Evolutionary conservation across 192 early-diverging fungal species (phyloP), one percentile per base, ranked within the genome.

Genomic region (Rhizoclosmatium sp.): DNA sequence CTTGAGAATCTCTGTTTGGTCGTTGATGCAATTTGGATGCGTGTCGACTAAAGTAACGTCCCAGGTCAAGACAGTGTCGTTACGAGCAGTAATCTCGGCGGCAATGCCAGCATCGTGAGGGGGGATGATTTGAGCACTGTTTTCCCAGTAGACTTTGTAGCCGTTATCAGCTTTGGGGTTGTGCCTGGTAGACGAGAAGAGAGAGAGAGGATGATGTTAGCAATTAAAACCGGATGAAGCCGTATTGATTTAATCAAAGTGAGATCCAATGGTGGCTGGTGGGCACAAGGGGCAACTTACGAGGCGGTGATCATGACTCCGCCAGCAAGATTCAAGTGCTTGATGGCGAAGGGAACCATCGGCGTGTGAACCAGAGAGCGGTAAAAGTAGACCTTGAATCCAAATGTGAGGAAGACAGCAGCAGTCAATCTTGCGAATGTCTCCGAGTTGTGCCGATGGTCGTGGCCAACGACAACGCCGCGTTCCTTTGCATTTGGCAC

Each of bases 271-370:
- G 31, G 31, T 31, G 31, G 62, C 62, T 56, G 46, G 47, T 14
- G 46, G 74, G 51, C 19, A 39, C 19, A 58, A 21, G 19, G 3
- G 1, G 23, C 45, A 49, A 71, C 69, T 75, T 45, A 75, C 72
- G 95, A 96, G 60, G 97, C 97, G 4, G 97, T 98, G 69, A 98
- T 93, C 97, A 98, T 98, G 80, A 98, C 93, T 66, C 97, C 97
- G 66, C 91, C 92, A 19, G 92, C 88, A 1, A 94, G 93, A 3
- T 84, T 82, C 41, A 93, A 79, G 31, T 85, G 85, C 75, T 91
- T 91, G 65, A 97, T 91, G n/a, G 91, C 92, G 88, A 93, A 98
- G 10, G 97, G 95, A 75, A 95, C 93, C 84, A 94, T 81, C 16
- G 97, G 97, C 1, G 97, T 98, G 77, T 93, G 94, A 10, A 94